A percentile compares a stretch with the other conserved stretches of the same genome.
Evolutionary conservation across 139 green algal species (phyloP).

Genomic region (Coelastrella sp.): DNA sequence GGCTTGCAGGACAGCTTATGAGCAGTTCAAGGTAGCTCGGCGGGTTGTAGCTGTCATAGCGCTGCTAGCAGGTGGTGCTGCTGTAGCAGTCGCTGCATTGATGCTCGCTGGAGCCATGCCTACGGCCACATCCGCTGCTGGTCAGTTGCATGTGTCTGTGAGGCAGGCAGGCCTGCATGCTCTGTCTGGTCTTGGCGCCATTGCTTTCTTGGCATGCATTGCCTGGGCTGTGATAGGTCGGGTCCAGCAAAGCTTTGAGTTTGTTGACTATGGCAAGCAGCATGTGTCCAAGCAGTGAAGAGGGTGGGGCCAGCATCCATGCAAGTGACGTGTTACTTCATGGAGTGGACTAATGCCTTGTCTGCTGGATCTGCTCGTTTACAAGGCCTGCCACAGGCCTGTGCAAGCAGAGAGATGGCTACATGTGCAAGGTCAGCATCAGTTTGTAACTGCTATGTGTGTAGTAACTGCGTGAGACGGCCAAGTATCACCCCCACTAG

Average conservation of each 20-base stretch:
- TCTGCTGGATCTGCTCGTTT: no score
- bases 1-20: background rate
- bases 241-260: conserved; percentile 28
- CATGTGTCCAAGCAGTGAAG: conserved; percentile 30
- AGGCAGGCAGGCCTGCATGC: background rate
- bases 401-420: no score
- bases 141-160: background rate
- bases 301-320: no score
- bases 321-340: no score
- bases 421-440: no score
- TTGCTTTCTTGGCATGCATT: background rate
- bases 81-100: background rate
- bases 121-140: background rate
- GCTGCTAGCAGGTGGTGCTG: background rate
- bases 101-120: background rate
- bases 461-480: no score
- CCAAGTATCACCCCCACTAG: no score
- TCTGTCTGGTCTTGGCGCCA: background rate
- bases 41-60: background rate
- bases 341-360: no score
- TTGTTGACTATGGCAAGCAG: conserved; percentile 38
- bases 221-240: background rate
- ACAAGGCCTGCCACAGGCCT: no score
- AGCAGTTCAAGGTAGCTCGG: background rate
- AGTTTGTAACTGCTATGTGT: no score